Percentiles rank a stretch among this genome's conserved stretches.
These are phyloP conservation scores for Colletotrichum limetticola DNA, from an alignment of 2,329 filamentous ascomycete genomes.

Conservation along the genomic window DNA sequence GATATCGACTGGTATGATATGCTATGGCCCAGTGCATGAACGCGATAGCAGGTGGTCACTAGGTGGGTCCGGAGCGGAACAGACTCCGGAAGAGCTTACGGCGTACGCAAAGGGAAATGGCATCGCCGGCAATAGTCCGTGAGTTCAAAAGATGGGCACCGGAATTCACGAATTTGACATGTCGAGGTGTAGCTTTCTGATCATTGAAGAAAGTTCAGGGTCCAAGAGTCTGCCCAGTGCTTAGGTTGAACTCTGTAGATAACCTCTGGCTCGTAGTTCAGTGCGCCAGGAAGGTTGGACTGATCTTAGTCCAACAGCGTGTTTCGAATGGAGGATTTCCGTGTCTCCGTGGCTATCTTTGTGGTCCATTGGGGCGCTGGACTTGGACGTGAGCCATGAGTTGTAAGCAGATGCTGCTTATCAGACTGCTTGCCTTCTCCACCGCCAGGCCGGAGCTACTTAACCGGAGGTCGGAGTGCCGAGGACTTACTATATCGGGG, in stretches of 20 bases:
- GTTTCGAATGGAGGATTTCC: not conserved
- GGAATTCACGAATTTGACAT: not conserved
- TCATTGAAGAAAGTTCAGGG: not conserved
- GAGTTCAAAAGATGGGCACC: not conserved
- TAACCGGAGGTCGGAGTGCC: not conserved
- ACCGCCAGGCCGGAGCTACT: not conserved
- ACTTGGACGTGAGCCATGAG: not conserved
- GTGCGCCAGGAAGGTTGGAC: conserved; percentile 17
- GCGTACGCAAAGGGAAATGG: not conserved
- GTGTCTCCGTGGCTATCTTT: not conserved
- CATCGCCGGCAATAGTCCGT: not conserved
- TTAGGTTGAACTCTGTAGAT: not conserved
- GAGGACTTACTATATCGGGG: conserved; percentile 8
- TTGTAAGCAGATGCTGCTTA: not conserved
- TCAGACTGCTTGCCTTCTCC: not conserved
- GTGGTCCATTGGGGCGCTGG: not conserved
- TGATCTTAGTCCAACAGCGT: not conserved
- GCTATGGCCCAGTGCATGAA: conserved; percentile 19
- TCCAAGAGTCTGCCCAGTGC: conserved; percentile 11
- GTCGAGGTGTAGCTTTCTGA: not conserved
- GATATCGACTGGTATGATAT: conserved; percentile 2
- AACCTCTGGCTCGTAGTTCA: not conserved
- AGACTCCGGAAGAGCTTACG: conserved; percentile 13
- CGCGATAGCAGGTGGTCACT: not conserved
- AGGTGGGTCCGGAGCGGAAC: conserved; percentile 14